Evolutionary conservation across 1,139 yeast species (phyloP).

Genomic region (Scheffersomyces illinoinensis): DNA sequence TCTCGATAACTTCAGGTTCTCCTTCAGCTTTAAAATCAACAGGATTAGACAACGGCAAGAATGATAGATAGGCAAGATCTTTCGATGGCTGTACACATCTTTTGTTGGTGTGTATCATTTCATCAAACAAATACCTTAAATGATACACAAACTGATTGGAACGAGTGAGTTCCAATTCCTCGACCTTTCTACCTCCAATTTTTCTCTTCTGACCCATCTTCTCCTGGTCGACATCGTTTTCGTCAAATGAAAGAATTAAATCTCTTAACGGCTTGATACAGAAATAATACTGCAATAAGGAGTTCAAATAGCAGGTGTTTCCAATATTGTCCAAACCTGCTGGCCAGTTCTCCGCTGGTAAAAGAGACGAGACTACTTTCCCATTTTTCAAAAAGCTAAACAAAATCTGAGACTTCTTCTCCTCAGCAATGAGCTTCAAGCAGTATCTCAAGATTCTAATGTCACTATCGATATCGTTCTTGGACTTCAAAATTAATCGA

Average conservation of each 20-base stretch:
- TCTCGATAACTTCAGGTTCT: slow-evolving; percentile 8
- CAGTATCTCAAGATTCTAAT: slow-evolving; percentile 52
- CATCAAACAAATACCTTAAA: slow-evolving; percentile 64
- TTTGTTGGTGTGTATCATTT: slow-evolving; percentile 62
- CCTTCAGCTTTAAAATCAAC: slow-evolving; percentile 50
- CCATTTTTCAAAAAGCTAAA: slow-evolving; percentile 58
- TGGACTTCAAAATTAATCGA: slow-evolving; percentile 17
- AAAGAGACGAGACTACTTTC: slow-evolving; percentile 55
- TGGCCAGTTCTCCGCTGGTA: slow-evolving; percentile 75
- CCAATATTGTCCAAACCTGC: slow-evolving; percentile 93
- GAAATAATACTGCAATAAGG: slow-evolving; percentile 85
- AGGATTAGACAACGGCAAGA: slow-evolving; percentile 70
- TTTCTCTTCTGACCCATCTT: slow-evolving; percentile 39
- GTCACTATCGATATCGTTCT: slow-evolving; percentile 24
- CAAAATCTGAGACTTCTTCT: slow-evolving; percentile 53
- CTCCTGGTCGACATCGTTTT: slow-evolving; percentile 19
- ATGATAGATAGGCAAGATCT: slow-evolving; percentile 85
- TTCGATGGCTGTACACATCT: slow-evolving; percentile 79
- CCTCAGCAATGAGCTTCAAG: slow-evolving; percentile 47
- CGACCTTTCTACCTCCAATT: slow-evolving; percentile 85
- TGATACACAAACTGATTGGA: slow-evolving; percentile 80
- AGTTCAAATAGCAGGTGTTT: slow-evolving; percentile 91
- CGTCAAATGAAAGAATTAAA: slow-evolving; percentile 57
- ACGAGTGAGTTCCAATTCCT: slow-evolving; percentile 69
- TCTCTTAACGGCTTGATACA: slow-evolving; percentile 81